A percentile compares a stretch with the other conserved stretches of the same genome.
phyloP scores from a whole-genome alignment of 2,329 filamentous ascomycete species.

The Exophiala sideris region DNA sequence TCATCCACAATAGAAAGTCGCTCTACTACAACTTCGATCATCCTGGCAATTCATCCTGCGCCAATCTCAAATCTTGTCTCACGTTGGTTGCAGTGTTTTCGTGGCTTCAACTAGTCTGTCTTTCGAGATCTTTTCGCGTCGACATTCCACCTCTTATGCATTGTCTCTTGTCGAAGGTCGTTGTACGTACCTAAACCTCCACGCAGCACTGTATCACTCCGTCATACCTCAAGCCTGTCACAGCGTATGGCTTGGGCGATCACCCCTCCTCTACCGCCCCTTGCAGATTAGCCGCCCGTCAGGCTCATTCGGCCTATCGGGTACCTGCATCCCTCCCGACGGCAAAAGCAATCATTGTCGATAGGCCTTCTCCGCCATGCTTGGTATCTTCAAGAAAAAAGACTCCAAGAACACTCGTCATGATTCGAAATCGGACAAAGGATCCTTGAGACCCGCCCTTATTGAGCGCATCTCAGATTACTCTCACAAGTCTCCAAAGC shows the following conservation, averaged over 20 bases:
- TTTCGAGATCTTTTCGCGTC: too few species aligned
- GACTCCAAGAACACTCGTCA: slow-evolving; percentile 37
- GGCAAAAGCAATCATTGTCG: not conserved
- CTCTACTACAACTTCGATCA: too few species aligned
- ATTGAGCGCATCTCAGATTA: slow-evolving; percentile 25
- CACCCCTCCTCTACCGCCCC: slow-evolving; percentile 2
- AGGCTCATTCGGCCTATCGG: slow-evolving; percentile 4
- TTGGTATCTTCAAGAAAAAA: slow-evolving; percentile 48
- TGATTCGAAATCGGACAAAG: slow-evolving; percentile 10
- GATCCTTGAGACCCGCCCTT: slow-evolving; percentile 11
- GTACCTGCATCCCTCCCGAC: slow-evolving; percentile 5
- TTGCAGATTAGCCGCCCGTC: slow-evolving; percentile 9
- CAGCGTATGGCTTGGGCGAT: not conserved
- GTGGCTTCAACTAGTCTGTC: too few species aligned
- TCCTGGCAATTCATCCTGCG: too few species aligned
- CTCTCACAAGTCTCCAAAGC: slow-evolving; percentile 27
- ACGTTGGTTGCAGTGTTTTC: too few species aligned
- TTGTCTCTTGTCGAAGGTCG: too few species aligned
- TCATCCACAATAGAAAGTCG: too few species aligned
- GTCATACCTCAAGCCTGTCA: too few species aligned
- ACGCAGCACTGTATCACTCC: too few species aligned
- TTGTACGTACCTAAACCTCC: too few species aligned
- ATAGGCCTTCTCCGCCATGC: slow-evolving; percentile 36
- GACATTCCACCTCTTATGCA: too few species aligned
- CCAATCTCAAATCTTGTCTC: too few species aligned